Evolutionary conservation across 495 filamentous ascomycete genomes (phyloP), one percentile per base, ranked within the genome.

Genomic region (Penicillium canariense): DNA sequence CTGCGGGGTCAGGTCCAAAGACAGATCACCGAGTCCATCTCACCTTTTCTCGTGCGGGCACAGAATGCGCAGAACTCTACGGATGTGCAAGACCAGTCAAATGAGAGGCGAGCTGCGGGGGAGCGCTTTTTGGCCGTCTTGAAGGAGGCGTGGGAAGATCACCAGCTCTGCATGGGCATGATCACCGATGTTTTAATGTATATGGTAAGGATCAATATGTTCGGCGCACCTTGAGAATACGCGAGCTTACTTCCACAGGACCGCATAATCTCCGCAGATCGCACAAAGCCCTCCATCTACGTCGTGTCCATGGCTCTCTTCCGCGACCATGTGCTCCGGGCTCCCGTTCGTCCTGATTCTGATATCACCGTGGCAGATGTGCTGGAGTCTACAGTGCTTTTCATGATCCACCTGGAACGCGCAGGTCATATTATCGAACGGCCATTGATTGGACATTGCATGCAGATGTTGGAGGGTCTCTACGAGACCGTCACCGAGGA

Each of bases 141-240:
- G 15, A 89, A 87, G 65, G 74, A 78, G 35, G 83, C 85, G 4
- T 99, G 90, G 89, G 84, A 89, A 56, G 87, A 94, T 50, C 93
- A 99, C 64, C 89, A 90, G 63, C 76, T 89, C 14, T 90, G 87
- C 50, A 96, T 97, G 92, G 89, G 90, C 58, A 97, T 99, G 95
- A 86, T 90, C 38, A 94, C 93, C 10, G 95, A 99, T 67, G 90
- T 99, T 28, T 71, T 97, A 31, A 97, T 99, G 92, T 99, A 99
- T 60, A 92, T 99, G 81, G 87, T 89, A 65, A 52, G 84, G 62
- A 22, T 25, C 23, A 23, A 9, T 35, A 3, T 0, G 23, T 44
- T 22, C 12, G 9, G n/a, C 4, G 20, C 11, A 1, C n/a, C 20
- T 15, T 5, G 27, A 12, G 1, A 20, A 3, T 18, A 2, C 12